phyloP scores from a whole-genome alignment of 2,329 filamentous ascomycete species.

The Colletotrichum sp. region DNA sequence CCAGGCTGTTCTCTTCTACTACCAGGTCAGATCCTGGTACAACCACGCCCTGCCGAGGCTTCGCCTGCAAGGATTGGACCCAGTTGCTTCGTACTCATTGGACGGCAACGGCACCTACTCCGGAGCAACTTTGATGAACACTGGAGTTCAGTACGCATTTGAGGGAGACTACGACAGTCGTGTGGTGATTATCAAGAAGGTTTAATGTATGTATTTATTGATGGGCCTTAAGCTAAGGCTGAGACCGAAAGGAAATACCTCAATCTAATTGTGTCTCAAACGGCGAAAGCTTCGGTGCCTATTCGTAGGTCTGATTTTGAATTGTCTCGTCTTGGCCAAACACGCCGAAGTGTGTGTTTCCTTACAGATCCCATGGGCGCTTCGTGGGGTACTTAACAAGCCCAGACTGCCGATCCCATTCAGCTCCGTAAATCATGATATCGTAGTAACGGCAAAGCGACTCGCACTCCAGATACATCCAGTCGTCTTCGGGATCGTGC shows the following conservation, averaged over 20 bases:
- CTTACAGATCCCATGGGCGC: not conserved
- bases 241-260: accelerated
- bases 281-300: accelerated
- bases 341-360: not conserved
- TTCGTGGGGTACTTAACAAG: not conserved
- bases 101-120: constrained; percentile 56
- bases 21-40: constrained; percentile 58
- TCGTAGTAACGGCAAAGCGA: not conserved
- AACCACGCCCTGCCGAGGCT: constrained; percentile 60
- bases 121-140: constrained; percentile 67
- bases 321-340: accelerated
- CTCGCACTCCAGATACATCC: not conserved
- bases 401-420: not conserved
- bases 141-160: constrained; percentile 60
- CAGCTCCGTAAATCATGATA: not conserved
- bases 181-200: constrained; percentile 58
- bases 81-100: constrained; percentile 53
- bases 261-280: accelerated
- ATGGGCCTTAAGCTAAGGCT: not conserved
- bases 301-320: accelerated
- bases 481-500: not conserved
- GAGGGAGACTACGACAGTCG: constrained; percentile 61
- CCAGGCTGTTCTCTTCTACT: constrained; percentile 62
- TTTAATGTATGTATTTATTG: constrained; percentile 22
- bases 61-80: constrained; percentile 61